Evolutionary conservation across 176 grass and related monocot genomes (phyloP).

Genomic region (Hordeum marinum): DNA sequence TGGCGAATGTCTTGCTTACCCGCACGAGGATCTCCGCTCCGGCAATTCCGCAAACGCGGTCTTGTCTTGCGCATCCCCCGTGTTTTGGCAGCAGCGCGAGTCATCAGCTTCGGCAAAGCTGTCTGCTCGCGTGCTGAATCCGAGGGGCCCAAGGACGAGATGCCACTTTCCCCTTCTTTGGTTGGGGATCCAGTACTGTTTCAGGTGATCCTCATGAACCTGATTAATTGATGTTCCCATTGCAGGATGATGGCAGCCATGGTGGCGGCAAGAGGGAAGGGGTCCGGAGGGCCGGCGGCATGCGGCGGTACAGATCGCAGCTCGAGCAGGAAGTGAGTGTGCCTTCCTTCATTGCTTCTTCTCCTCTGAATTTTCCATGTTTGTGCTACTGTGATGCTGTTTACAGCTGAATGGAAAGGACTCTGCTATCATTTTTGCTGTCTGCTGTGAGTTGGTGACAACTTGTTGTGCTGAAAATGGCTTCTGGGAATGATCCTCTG

Average conservation of each 20-base stretch:
- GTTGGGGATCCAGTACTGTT: no score
- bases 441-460: neutral
- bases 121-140: slow-evolving; percentile 15
- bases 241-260: slow-evolving; percentile 54
- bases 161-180: slow-evolving; percentile 22
- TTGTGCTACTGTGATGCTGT: neutral
- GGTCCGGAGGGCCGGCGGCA: slow-evolving; percentile 8
- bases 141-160: slow-evolving; percentile 7
- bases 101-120: slow-evolving; percentile 21
- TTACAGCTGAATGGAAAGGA: neutral
- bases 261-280: slow-evolving; percentile 36
- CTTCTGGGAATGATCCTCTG: neutral
- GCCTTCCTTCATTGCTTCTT: neutral
- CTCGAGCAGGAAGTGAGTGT: slow-evolving; percentile 80
- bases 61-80: neutral
- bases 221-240: neutral
- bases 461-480: neutral
- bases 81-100: neutral
- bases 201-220: neutral
- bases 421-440: neutral
- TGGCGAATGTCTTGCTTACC: neutral
- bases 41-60: neutral
- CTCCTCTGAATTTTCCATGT: neutral
- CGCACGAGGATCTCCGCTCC: neutral
- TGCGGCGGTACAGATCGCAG: slow-evolving; percentile 57